Base-by-base conservation (phyloP, 1,284 basidiomycete genomes). In the Mycena sp. region DNA sequence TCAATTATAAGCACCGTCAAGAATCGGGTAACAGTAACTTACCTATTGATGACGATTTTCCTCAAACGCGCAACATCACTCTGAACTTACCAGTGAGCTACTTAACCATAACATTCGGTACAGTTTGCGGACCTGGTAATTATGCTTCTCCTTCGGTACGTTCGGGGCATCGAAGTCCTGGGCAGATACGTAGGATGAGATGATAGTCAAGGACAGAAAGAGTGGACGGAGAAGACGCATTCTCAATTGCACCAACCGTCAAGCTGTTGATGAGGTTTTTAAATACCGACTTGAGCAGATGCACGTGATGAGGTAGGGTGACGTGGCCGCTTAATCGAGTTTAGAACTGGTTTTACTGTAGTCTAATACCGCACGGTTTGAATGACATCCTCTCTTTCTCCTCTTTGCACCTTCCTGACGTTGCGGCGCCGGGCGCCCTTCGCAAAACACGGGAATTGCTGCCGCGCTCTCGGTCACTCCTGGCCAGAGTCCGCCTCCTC, bases 31-130 rank as follows among this genome's bases (percentile, higher is more conserved):
- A 32, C 35, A 58, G 28, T 23, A 70, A 35, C 80, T 61, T 69
- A 85, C 90, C 91, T 93, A 80, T 96, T 93, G 71, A 97, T 94
- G 66, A 97, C 95, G 67, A 98, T 94, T 70, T 92, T 93, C 63
- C 96, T 88, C 66, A 98, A 85, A 70, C 94, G 91, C 35, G 94
- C 86, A 65, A 97, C 95, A 78, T 97, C 95, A 71, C 94, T 96
- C 95, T 97, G 71, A 58, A 28, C 7, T 43, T 23, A 37, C 6
- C 70, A 44, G 57, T 30, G 57, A 32, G 52, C 55, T 46, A 29
- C 38, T 26, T 30, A 61, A 23, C 30, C 30, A 40, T 19, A 17
- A n/a, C 32, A 58, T 70, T 23, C 16, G 21, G 11, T 5, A 60
- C 55, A 11, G 53, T 14, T 35, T n/a, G n/a, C n/a, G n/a, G n/a